Evolutionary conservation across 495 filamentous ascomycete species (phyloP).

Genomic region (Delitschia confertaspora): DNA sequence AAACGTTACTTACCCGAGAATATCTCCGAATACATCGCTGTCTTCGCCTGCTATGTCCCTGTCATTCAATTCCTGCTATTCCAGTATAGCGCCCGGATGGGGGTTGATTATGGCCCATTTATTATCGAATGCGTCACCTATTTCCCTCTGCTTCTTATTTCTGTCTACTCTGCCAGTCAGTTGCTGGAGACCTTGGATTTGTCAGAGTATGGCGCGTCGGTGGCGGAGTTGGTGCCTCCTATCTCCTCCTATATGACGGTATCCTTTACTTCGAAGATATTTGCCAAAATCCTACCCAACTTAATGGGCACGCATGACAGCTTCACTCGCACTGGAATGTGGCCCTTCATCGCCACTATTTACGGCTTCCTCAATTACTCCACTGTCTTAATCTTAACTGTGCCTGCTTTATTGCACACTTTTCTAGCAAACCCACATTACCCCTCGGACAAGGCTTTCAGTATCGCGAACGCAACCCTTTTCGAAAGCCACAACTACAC

Average conservation of each 20-base stretch:
- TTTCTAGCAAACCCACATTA: slow-evolving; percentile 64
- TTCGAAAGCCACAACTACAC: slow-evolving; percentile 43
- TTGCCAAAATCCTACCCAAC: slow-evolving; percentile 44
- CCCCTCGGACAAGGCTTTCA: slow-evolving; percentile 42
- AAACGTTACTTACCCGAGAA: slow-evolving; percentile 35
- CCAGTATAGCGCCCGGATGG: slow-evolving; percentile 52
- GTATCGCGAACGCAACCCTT: slow-evolving; percentile 56
- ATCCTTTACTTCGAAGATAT: slow-evolving; percentile 51
- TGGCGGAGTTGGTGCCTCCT: slow-evolving; percentile 51
- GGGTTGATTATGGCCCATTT: slow-evolving; percentile 61
- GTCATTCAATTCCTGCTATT: slow-evolving; percentile 60
- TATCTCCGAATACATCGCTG: slow-evolving; percentile 46
- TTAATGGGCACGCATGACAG: slow-evolving; percentile 53
- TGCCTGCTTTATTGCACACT: slow-evolving; percentile 65
- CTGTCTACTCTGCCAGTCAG: slow-evolving; percentile 55
- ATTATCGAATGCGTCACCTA: slow-evolving; percentile 63
- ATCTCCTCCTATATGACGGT: slow-evolving; percentile 50
- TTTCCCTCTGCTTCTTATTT: slow-evolving; percentile 62
- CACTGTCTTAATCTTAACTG: slow-evolving; percentile 50
- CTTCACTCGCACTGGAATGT: slow-evolving; percentile 62
- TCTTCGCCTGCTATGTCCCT: slow-evolving; percentile 67
- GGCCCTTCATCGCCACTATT: slow-evolving; percentile 52
- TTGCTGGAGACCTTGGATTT: slow-evolving; percentile 53
- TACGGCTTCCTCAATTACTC: slow-evolving; percentile 62
- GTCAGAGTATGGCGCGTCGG: slow-evolving; percentile 41